These are phyloP conservation scores for Claviceps digitariae DNA, from an alignment of 2,329 filamentous ascomycete species.

Conservation along the genomic window DNA sequence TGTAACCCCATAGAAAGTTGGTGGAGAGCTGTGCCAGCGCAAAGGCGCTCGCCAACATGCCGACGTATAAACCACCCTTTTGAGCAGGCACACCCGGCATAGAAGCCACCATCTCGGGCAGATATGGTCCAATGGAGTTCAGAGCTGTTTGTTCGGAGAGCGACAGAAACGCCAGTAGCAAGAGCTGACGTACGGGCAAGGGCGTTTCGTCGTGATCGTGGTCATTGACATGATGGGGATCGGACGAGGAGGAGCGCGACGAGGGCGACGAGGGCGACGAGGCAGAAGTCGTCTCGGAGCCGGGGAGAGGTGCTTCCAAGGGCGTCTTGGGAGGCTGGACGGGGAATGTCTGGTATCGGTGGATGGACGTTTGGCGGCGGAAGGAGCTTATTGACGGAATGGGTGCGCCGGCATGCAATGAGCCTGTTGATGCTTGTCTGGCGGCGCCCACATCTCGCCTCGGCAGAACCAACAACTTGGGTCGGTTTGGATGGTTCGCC, in stretches of 20 bases:
- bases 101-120: slow-evolving; percentile 78
- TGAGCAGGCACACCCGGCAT: slow-evolving; percentile 66
- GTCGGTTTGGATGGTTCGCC: slow-evolving; percentile 4
- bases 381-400: slow-evolving; percentile 24
- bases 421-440: slow-evolving; percentile 26
- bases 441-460: slow-evolving; percentile 1
- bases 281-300: slow-evolving; percentile 9
- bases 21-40: slow-evolving; percentile 85
- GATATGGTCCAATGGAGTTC: slow-evolving; percentile 91
- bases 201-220: slow-evolving; percentile 49
- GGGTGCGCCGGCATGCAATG: slow-evolving; percentile 38
- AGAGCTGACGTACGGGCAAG: slow-evolving; percentile 69
- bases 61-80: slow-evolving; percentile 76
- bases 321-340: slow-evolving; percentile 57
- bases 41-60: slow-evolving; percentile 79
- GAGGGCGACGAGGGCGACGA: slow-evolving; percentile 1
- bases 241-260: not conserved
- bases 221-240: slow-evolving; percentile 13
- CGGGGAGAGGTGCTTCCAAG: slow-evolving; percentile 26
- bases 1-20: slow-evolving; percentile 54
- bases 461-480: not conserved
- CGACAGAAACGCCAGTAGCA: slow-evolving; percentile 74
- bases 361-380: slow-evolving; percentile 26
- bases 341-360: slow-evolving; percentile 73
- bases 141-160: slow-evolving; percentile 91